These are phyloP conservation scores for Balakata baccata DNA, from an alignment of 345 rosid species.

Conservation along the genomic window DNA sequence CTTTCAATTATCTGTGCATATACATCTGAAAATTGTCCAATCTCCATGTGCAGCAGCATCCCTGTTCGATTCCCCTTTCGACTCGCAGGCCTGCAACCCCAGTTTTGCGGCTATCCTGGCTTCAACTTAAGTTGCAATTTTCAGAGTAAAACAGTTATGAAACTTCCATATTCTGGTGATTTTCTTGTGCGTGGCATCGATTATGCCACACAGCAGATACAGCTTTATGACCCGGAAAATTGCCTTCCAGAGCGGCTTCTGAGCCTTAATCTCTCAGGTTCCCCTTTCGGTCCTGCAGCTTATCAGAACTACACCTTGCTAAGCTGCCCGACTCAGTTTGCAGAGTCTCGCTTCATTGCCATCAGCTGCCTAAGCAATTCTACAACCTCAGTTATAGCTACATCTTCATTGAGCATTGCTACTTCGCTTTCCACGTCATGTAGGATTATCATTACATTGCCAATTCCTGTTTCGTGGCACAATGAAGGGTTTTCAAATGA, in stretches of 20 bases:
- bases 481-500: slow-evolving; percentile 33
- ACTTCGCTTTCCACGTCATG: slow-evolving; percentile 38
- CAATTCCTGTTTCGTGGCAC: slow-evolving; percentile 48
- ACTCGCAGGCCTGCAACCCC: slow-evolving; percentile 33
- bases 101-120: slow-evolving; percentile 52
- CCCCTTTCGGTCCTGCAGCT: slow-evolving; percentile 47
- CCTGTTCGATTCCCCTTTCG: slow-evolving; percentile 65
- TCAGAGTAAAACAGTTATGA: slow-evolving; percentile 30
- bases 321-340: slow-evolving; percentile 50
- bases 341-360: slow-evolving; percentile 28
- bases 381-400: slow-evolving; percentile 53
- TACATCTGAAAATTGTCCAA: slow-evolving; percentile 37
- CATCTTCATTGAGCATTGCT: slow-evolving; percentile 34
- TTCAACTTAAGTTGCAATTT: slow-evolving; percentile 45
- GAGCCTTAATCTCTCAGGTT: slow-evolving; percentile 46
- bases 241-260: slow-evolving; percentile 63
- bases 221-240: slow-evolving; percentile 48
- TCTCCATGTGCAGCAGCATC: slow-evolving; percentile 35
- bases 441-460: slow-evolving; percentile 25
- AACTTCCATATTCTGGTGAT: slow-evolving; percentile 47
- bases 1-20: slow-evolving; percentile 21
- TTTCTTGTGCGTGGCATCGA: slow-evolving; percentile 54
- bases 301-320: slow-evolving; percentile 57
- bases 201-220: slow-evolving; percentile 47
- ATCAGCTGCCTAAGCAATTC: slow-evolving; percentile 61